Evolutionary conservation across 2,329 filamentous ascomycete species (phyloP).

Genomic region (Dactylellina leptospora): DNA sequence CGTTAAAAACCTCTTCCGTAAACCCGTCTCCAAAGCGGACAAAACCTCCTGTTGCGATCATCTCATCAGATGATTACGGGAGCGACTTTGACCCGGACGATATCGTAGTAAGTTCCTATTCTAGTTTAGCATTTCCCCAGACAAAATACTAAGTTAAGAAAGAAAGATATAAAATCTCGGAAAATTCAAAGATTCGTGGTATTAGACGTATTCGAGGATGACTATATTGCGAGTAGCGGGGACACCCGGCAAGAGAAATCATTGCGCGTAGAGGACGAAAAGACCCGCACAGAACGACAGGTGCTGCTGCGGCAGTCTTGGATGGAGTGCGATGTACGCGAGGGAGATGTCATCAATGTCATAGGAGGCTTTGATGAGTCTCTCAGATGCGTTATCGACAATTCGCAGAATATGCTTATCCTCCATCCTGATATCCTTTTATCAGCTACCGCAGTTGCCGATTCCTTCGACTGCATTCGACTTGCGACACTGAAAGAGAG

Average conservation of each 20-base stretch:
- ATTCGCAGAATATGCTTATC: slow-evolving; percentile 83
- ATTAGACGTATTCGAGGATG: slow-evolving; percentile 53
- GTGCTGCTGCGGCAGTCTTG: slow-evolving; percentile 85
- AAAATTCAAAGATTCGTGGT: slow-evolving; percentile 57
- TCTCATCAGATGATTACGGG: slow-evolving; percentile 41
- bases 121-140: slow-evolving; percentile 27
- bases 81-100: slow-evolving; percentile 54
- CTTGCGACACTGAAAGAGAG: slow-evolving; percentile 93
- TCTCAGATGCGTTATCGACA: slow-evolving; percentile 82
- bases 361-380: slow-evolving; percentile 76
- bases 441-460: slow-evolving; percentile 93
- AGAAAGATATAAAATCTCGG: slow-evolving; percentile 57
- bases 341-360: slow-evolving; percentile 82
- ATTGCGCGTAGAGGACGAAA: slow-evolving; percentile 82
- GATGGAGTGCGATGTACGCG: slow-evolving; percentile 79
- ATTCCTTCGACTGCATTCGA: slow-evolving; percentile 90
- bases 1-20: slow-evolving; percentile 9
- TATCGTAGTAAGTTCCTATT: slow-evolving; percentile 45
- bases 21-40: slow-evolving; percentile 12
- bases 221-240: slow-evolving; percentile 42
- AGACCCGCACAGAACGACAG: slow-evolving; percentile 70
- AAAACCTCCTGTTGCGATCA: slow-evolving; percentile 11
- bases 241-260: slow-evolving; percentile 67
- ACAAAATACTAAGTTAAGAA: slow-evolving; percentile 55
- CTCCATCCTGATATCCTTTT: slow-evolving; percentile 94